A percentile compares a stretch with the other conserved stretches of the same genome.
Evolutionary conservation across 768 basidiomycete genomes (phyloP).

Genomic region (Suillus subalutaceus): DNA sequence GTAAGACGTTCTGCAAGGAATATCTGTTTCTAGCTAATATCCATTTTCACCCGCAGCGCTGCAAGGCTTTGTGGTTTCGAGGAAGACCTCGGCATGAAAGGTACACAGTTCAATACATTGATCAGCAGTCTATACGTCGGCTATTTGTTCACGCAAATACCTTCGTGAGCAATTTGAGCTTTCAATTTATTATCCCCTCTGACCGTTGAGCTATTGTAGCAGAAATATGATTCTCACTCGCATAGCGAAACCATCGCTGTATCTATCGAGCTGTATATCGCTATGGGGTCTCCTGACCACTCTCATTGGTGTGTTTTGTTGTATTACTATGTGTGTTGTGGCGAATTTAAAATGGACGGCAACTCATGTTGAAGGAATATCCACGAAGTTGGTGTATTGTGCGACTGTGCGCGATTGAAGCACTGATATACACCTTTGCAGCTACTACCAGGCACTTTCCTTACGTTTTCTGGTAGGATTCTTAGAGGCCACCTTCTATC

Average conservation of each 20-base stretch:
- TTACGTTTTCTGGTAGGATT: conserved; percentile 75
- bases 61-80: conserved; percentile 70
- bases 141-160: conserved; percentile 75
- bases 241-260: conserved; percentile 63
- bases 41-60: conserved; percentile 42
- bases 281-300: conserved; percentile 66
- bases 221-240: conserved; percentile 70
- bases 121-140: conserved; percentile 67
- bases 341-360: neutral
- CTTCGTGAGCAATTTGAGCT: conserved; percentile 48
- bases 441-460: conserved; percentile 58
- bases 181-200: neutral
- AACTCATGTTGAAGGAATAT: conserved; percentile 33
- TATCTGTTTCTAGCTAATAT: neutral
- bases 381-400: conserved; percentile 23
- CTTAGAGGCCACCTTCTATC: conserved; percentile 63
- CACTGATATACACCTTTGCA: conserved; percentile 22
- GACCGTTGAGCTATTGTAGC: neutral
- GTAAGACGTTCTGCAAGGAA: conserved; percentile 36
- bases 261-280: conserved; percentile 63
- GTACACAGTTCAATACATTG: conserved; percentile 64
- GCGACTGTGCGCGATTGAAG: neutral
- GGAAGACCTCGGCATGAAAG: conserved; percentile 52
- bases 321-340: conserved; percentile 1
- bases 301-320: conserved; percentile 42